These are phyloP conservation scores for Scutellaria barbata DNA, from an alignment of 257 asterid species.

Conservation along the genomic window DNA sequence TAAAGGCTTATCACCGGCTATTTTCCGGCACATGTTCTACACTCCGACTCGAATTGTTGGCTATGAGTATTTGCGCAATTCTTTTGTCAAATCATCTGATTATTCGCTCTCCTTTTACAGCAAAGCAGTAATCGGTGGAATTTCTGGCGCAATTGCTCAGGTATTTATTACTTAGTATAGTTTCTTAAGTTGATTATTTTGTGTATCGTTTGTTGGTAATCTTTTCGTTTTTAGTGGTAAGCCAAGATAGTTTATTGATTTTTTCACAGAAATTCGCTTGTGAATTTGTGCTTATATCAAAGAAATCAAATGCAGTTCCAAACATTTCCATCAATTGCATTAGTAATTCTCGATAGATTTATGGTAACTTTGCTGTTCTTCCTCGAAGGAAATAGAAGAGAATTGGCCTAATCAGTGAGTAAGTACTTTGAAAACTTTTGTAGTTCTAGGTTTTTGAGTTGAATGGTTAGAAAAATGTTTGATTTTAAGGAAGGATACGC, in stretches of 20 bases:
- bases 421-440: conserved; percentile 18
- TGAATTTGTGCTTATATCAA: conserved; percentile 9
- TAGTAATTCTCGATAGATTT: neutral
- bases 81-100: conserved; percentile 44
- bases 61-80: conserved; percentile 68
- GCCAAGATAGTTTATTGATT: neutral
- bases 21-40: conserved; percentile 70
- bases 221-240: neutral
- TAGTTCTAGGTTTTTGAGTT: conserved; percentile 5
- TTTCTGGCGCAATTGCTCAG: conserved; percentile 91
- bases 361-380: neutral
- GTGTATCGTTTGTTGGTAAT: neutral
- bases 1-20: conserved; percentile 71
- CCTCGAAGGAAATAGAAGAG: neutral
- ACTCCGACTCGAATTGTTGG: conserved; percentile 84
- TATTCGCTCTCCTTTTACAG: conserved; percentile 50
- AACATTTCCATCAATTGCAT: neutral
- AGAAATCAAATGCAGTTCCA: neutral
- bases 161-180: conserved; percentile 35
- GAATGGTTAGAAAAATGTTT: neutral
- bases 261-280: neutral
- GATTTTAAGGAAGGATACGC: conserved; percentile 5
- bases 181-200: neutral
- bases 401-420: conserved; percentile 13
- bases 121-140: conserved; percentile 73